These are phyloP conservation scores for Vitis hybrid DNA, from an alignment of 177 flowering plant species.

Conservation along the genomic window DNA sequence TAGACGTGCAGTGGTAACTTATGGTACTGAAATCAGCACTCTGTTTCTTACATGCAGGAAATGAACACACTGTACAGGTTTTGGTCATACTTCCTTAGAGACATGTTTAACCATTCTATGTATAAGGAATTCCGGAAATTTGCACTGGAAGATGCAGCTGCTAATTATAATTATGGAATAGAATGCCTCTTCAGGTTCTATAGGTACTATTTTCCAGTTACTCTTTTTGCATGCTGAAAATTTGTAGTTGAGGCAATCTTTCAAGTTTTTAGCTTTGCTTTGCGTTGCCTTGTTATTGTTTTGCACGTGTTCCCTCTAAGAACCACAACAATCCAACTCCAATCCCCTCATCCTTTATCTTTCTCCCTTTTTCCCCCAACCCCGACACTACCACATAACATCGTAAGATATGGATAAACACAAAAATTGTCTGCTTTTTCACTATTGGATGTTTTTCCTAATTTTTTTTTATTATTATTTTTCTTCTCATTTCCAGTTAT, in stretches of 20 bases:
- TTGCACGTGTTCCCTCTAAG: neutral
- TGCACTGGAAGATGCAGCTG: constrained; percentile 88
- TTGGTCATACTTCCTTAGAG: constrained; percentile 89
- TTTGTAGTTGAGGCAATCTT: neutral
- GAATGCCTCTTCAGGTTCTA: constrained; percentile 97
- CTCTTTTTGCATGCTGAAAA: constrained; percentile 4
- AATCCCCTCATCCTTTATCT: too few relatives aligned
- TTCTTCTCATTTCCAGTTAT: constrained; percentile 50
- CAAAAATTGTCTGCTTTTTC: neutral
- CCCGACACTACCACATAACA: too few relatives aligned
- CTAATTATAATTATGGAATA: constrained; percentile 80
- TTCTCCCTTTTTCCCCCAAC: too few relatives aligned
- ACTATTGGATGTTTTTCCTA: neutral
- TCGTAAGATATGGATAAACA: too few relatives aligned
- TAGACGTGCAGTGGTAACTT: neutral
- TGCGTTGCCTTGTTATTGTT: neutral
- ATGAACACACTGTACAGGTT: constrained; percentile 93
- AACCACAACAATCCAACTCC: too few relatives aligned
- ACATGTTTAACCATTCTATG: constrained; percentile 71
- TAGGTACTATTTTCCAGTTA: constrained; percentile 45
- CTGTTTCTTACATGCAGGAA: constrained; percentile 58
- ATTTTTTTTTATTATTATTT: neutral
- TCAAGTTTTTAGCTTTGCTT: neutral
- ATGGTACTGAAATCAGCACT: neutral
- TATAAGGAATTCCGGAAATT: constrained; percentile 76